These are phyloP conservation scores for Cyclotella choctawhatcheeana DNA, from an alignment of 108 stramenopile species.

Conservation along the genomic window DNA sequence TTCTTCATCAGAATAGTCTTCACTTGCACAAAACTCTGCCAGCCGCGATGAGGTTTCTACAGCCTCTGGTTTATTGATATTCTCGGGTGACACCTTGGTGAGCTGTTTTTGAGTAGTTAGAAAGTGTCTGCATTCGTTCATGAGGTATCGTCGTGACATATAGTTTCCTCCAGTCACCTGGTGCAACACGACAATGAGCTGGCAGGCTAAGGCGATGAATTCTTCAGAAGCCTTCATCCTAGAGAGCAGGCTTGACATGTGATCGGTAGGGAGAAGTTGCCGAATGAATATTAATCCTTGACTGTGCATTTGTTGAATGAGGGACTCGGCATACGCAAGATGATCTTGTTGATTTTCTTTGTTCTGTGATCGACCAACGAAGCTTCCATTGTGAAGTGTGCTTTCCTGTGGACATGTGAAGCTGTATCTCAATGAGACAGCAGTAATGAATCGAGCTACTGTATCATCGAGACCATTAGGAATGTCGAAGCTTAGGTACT, in stretches of 20 bases:
- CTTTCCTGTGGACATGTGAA: constrained; percentile 12
- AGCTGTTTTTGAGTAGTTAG: constrained; percentile 13
- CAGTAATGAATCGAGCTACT: constrained; percentile 16
- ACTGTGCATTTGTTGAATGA: constrained; percentile 19
- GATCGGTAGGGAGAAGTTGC: constrained; percentile 26
- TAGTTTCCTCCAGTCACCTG: constrained; percentile 20
- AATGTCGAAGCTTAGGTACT: constrained; percentile 33
- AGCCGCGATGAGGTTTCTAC: no score
- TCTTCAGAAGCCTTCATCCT: constrained; percentile 13
- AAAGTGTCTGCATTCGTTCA: constrained; percentile 6
- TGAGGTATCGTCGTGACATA: constrained; percentile 27
- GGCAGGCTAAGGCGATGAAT: constrained; percentile 15
- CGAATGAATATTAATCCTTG: constrained; percentile 28
- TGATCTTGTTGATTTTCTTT: constrained; percentile 7
- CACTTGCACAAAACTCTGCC: constrained; percentile 14
- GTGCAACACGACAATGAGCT: constrained; percentile 10
- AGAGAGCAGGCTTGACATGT: constrained; percentile 5
- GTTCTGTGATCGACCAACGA: neutral
- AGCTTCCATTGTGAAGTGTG: constrained; percentile 10
- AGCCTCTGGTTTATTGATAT: no score
- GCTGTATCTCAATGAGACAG: constrained; percentile 24
- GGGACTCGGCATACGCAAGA: constrained; percentile 18
- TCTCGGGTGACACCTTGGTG: neutral
- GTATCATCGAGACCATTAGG: constrained; percentile 37
- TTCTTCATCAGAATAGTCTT: constrained; percentile 9